A percentile compares a stretch with the other conserved stretches of the same genome.
These are phyloP conservation scores for Vitis hybrid DNA, from an alignment of 177 flowering plant species.

Conservation along the genomic window DNA sequence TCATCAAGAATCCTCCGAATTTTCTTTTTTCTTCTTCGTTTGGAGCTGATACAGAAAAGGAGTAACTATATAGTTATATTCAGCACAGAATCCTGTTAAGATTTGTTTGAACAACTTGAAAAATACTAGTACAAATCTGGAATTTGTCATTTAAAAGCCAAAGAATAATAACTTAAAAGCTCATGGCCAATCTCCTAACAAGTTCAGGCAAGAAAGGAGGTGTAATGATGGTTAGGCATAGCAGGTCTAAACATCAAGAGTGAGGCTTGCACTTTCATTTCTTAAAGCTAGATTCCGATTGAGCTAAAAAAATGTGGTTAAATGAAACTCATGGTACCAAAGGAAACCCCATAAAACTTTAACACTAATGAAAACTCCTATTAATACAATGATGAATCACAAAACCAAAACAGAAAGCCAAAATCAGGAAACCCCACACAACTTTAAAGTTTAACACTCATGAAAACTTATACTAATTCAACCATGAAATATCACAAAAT, in stretches of 20 bases:
- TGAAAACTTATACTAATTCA: not conserved
- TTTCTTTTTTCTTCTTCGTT: slow-evolving; percentile 62
- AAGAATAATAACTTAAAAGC: not conserved
- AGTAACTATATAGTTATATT: not conserved
- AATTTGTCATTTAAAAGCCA: not conserved
- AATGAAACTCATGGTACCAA: too few relatives aligned
- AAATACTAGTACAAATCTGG: not conserved
- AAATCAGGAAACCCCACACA: not conserved
- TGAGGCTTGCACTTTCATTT: too few relatives aligned
- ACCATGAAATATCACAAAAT: not conserved
- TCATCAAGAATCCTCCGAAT: slow-evolving; percentile 90
- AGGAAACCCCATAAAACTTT: too few relatives aligned
- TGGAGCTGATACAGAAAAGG: slow-evolving; percentile 38
- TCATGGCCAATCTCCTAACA: not conserved
- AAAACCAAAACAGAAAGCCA: not conserved
- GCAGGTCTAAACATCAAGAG: not conserved
- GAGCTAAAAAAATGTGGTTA: too few relatives aligned
- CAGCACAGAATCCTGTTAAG: not conserved
- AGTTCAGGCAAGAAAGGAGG: not conserved
- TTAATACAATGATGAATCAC: too few relatives aligned
- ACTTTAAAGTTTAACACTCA: not conserved
- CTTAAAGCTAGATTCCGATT: too few relatives aligned
- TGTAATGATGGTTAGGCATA: not conserved
- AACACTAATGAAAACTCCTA: too few relatives aligned
- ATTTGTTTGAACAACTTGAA: not conserved